Base-by-base conservation (phyloP, 2,329 filamentous ascomycete species). In the Ophiostoma himal-ulmi region DNA sequence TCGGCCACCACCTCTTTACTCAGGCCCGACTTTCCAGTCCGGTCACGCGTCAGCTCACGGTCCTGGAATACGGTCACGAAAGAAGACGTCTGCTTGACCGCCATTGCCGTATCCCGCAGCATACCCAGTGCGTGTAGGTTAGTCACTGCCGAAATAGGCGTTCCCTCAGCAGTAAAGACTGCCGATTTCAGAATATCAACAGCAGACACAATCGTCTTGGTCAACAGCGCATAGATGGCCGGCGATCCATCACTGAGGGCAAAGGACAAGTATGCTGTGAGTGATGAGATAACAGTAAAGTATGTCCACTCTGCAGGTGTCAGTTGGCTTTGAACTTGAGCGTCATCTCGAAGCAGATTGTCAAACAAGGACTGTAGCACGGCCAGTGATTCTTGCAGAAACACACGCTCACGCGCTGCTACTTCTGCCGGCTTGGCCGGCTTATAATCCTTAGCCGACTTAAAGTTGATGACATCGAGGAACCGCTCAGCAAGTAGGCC, bases 371-470 rank as follows among this genome's bases (percentile, higher is more conserved):
- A 81, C 72, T 79, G 78, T 1, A 85, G 75, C n/a, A 78, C 78
- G 1, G 76, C 74, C 17, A 85, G 77, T 0, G 78, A 80, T 70
- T 84, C 81, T 0, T 80, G 71, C 0, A 83, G 77, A 69, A 82
- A 84, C 2, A 79, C 77, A 57, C 81, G 80, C 57, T 87, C 84
- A 1, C 78, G 74, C 10, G 78, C 76, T 0, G 79, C 77, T 0
- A 79, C 77, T 0, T 81, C 78, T 2, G 76, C 73, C 0, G 80
- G 73, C 37, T 81, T 83, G 26, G 76, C 72, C 1, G 82, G 79
- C 74, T 86, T 87, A 77, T 85, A 84, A 7, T 82, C 80, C 1
- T 83, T 79, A 0, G 84, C 81, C 1, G 83, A 79, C 68, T 82
- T 84, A 75, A 83, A 83, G 34, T 76, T 75, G 5, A 87, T 75